These are phyloP conservation scores for Fusarium vanettenii DNA, from an alignment of 2,329 filamentous ascomycete species.

Conservation along the genomic window DNA sequence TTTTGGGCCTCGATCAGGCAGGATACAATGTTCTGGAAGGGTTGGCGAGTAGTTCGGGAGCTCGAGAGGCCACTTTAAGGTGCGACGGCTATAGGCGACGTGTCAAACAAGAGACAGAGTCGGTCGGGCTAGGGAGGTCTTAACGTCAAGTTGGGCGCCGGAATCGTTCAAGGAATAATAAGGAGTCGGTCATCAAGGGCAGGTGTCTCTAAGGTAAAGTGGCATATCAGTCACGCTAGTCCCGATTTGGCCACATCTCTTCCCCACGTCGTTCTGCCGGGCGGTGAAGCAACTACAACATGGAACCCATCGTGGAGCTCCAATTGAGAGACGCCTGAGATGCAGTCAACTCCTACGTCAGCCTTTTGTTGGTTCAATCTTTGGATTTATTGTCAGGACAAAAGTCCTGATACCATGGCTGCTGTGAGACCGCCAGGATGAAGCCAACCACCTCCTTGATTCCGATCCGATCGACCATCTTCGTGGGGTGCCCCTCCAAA, in stretches of 20 bases:
- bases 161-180: constrained; percentile 41
- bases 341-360: neutral
- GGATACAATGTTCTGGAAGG: constrained; percentile 12
- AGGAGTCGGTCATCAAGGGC: constrained; percentile 51
- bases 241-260: constrained; percentile 44
- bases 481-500: constrained; percentile 42
- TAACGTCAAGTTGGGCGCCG: constrained; percentile 30
- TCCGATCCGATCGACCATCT: constrained; percentile 49
- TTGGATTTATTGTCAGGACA: constrained; percentile 17
- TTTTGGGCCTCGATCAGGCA: constrained; percentile 28
- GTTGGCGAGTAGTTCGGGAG: neutral
- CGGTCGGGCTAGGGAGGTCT: constrained; percentile 24
- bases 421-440: constrained; percentile 55
- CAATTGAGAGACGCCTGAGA: neutral
- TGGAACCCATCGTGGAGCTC: constrained; percentile 5
- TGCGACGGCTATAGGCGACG: constrained; percentile 25
- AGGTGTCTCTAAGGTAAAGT: constrained; percentile 51
- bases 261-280: constrained; percentile 50
- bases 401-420: constrained; percentile 49
- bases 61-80: constrained; percentile 2
- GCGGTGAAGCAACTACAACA: constrained; percentile 47
- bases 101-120: constrained; percentile 32
- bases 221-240: constrained; percentile 55
- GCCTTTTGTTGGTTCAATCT: neutral
- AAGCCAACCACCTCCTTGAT: constrained; percentile 55